Conservation (phyloP, 176 grass and related monocot genomes). For the Rhipidocladum racemiflorum region DNA sequence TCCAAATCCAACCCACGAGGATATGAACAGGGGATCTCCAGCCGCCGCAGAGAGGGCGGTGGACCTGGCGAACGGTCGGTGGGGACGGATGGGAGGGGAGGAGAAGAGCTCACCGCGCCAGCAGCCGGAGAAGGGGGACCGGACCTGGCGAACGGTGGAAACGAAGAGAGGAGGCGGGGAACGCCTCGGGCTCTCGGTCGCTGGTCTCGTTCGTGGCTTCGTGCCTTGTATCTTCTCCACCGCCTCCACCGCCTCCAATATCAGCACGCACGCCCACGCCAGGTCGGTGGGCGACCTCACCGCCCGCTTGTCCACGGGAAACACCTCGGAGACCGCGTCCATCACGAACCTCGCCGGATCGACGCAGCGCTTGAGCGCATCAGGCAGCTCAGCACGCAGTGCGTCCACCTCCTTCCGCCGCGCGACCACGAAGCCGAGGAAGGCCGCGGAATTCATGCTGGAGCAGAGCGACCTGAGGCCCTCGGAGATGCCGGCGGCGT, state of each 20-base stretch:
- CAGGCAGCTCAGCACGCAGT: conserved; percentile 51
- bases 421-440: conserved; percentile 61
- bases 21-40: too few species aligned
- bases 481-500: conserved; percentile 16
- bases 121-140: too few species aligned
- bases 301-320: conserved; percentile 59
- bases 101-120: too few species aligned
- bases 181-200: too few species aligned
- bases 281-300: conserved; percentile 59
- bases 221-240: too few species aligned
- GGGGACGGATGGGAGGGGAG: too few species aligned
- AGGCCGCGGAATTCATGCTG: conserved; percentile 53
- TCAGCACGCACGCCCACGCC: conserved; percentile 73
- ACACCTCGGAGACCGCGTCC: conserved; percentile 58
- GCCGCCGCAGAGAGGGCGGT: too few species aligned
- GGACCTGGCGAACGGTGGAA: too few species aligned
- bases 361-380: conserved; percentile 59
- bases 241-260: conserved; percentile 66
- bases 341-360: conserved; percentile 71
- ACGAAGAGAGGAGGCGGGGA: too few species aligned
- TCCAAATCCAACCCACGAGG: too few species aligned
- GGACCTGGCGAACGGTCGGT: too few species aligned
- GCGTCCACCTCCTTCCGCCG: conserved; percentile 74
- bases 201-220: too few species aligned
- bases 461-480: conserved; percentile 47